Conservation (phyloP, 2,329 filamentous ascomycete species). For the Leptographium lundbergii region DNA sequence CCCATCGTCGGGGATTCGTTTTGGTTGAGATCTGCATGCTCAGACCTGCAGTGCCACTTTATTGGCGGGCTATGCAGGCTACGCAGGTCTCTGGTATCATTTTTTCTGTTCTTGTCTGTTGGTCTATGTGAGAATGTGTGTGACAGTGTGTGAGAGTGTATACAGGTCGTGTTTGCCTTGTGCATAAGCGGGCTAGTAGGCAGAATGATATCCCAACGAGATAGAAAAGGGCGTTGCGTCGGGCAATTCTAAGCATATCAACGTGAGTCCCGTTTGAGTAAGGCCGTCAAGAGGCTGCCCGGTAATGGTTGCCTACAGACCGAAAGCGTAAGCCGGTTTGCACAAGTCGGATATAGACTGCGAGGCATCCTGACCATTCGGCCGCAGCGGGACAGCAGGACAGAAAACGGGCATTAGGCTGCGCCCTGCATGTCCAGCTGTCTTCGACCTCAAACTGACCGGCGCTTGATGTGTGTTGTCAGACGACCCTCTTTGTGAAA, state of each 20-base stretch:
- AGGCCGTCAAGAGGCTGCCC: not conserved
- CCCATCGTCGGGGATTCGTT: constrained; percentile 10
- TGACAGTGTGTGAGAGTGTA: not conserved
- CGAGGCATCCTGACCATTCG: not conserved
- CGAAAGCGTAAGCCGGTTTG: not conserved
- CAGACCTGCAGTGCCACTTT: not conserved
- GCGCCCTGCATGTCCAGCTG: not conserved
- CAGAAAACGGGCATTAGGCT: not conserved
- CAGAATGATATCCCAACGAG: not conserved
- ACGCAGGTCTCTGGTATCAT: not conserved
- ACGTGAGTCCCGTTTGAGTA: not conserved
- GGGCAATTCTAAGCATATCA: not conserved
- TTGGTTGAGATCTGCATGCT: constrained; percentile 4
- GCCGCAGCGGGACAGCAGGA: not conserved
- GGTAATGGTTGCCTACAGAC: not conserved
- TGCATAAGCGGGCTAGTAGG: not conserved
- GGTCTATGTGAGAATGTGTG: not conserved
- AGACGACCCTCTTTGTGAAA: not conserved
- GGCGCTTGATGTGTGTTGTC: not conserved
- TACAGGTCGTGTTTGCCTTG: not conserved
- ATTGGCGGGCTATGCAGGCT: no score
- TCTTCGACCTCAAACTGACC: not conserved
- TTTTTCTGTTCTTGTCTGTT: not conserved
- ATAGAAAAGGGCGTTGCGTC: not conserved
- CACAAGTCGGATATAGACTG: not conserved